Evolutionary conservation across 2,329 filamentous ascomycete genomes (phyloP), one percentile per base, ranked within the genome.

Genomic region (Myriosclerotinia scirpicola): DNA sequence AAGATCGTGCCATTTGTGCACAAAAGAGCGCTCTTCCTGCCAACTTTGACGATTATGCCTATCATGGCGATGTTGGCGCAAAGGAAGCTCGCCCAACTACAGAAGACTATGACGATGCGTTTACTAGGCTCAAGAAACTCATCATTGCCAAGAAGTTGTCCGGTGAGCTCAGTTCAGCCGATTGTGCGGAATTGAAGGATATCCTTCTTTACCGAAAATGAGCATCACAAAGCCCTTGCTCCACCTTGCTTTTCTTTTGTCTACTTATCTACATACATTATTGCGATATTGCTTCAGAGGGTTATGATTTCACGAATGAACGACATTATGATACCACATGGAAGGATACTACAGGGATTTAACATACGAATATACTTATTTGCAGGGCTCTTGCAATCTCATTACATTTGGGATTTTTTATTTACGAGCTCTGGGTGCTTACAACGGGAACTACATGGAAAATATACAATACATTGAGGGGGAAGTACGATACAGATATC

Each of bases 1-100:
- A 74, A 17, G 69, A 71, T 0, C 73, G 77, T 9, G 46, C 26
- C 8, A 34, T 60, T 11, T 60, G 56, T 38, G 20, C 12, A 36
- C 42, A 60, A 38, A 60, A 60, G 30, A 60, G 56, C 42, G 56
- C 44, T 36, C 69, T 82, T n/a, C 80, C 80, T 1, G 60, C 71
- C 7, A 71, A 72, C 11, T 71, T 73, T 26, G 65, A 73, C 2
- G 40, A 68, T 8, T 76, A 76, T 54, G 66, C 66, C 3, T 78
- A 78, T 55, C 62, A 75, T 62, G 77, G 76, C 4, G 70, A 75
- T 58, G 55, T 72, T 59, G 71, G 75, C n/a, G 42, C 15, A 36
- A 48, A 8, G 8, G 56, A 60, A 22, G 4, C 7, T 17, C 56
- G 42, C 5, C 56, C 40, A 22, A 36, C 20, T 11, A 48, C 8